phyloP scores from a whole-genome alignment of 805 yeast genomes.

The Candida berthetii region DNA sequence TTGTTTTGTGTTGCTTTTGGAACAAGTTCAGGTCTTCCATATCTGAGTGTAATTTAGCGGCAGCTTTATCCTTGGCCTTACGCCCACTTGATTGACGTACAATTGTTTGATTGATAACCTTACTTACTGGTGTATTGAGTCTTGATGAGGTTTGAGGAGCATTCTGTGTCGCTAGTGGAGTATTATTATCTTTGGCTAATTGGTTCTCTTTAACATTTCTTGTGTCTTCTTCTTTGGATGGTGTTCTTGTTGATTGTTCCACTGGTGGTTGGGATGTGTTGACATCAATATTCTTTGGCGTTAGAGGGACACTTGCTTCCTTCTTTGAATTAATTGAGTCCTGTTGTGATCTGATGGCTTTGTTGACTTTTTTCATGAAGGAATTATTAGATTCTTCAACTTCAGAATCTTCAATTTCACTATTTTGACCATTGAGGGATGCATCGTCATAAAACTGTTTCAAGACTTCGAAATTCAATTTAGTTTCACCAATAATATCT shows the following conservation, averaged over 20 bases:
- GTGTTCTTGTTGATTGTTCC: slow-evolving; percentile 1
- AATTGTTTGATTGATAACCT: background rate
- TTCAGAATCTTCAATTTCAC: slow-evolving; percentile 19
- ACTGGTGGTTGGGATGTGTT: slow-evolving; percentile 2
- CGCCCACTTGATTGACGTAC: slow-evolving; percentile 26
- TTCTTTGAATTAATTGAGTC: background rate
- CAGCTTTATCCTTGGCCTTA: slow-evolving; percentile 65
- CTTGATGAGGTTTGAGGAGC: background rate
- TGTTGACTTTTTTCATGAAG: background rate
- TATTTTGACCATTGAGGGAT: slow-evolving; percentile 3
- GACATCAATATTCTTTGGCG: background rate
- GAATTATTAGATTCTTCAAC: slow-evolving; percentile 7
- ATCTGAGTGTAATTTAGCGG: slow-evolving; percentile 55
- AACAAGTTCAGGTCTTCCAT: slow-evolving; percentile 64
- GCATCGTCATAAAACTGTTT: slow-evolving; percentile 29
- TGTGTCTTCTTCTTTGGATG: slow-evolving; percentile 7
- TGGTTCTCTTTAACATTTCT: background rate
- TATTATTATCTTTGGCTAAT: background rate
- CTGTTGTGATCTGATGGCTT: background rate
- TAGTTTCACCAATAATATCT: slow-evolving; percentile 47
- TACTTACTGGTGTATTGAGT: slow-evolving; percentile 8
- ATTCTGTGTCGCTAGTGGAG: background rate
- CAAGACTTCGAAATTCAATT: slow-evolving; percentile 35
- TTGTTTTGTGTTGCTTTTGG: slow-evolving; percentile 45
- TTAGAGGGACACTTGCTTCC: background rate